Percentiles rank a stretch among this genome's conserved stretches.
Evolutionary conservation across 495 filamentous ascomycete species (phyloP).

Genomic region (Pyrenula aspistea): DNA sequence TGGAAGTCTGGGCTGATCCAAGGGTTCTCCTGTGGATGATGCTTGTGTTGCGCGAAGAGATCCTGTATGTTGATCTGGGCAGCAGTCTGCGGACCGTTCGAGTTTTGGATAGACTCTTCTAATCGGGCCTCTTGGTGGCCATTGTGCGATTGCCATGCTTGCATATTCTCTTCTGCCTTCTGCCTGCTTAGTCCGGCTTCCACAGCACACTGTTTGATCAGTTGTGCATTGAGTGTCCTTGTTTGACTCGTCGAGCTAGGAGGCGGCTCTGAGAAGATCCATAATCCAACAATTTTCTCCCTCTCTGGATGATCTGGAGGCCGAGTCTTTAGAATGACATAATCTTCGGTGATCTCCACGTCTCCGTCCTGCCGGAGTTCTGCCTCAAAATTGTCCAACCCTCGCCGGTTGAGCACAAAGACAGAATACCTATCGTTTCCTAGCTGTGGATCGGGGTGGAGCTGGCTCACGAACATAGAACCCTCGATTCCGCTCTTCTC

Average conservation of each 20-base stretch:
- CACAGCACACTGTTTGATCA: conserved; percentile 42
- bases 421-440: conserved; percentile 43
- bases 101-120: conserved; percentile 7
- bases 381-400: conserved; percentile 45
- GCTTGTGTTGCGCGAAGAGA: conserved; percentile 41
- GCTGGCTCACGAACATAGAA: conserved; percentile 67
- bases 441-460: conserved; percentile 24
- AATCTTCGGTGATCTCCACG: conserved; percentile 48
- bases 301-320: conserved; percentile 4
- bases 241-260: conserved; percentile 41
- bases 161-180: conserved; percentile 26
- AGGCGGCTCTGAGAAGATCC: conserved; percentile 50
- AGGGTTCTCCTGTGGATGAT: conserved; percentile 12
- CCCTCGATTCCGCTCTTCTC: conserved; percentile 70
- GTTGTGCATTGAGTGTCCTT: conserved; percentile 33
- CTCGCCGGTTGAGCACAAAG: conserved; percentile 49
- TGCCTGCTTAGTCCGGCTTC: conserved; percentile 34
- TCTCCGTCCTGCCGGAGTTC: conserved; percentile 34
- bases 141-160: conserved; percentile 26
- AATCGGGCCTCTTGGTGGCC: conserved; percentile 23
- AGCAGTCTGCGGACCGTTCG: conserved; percentile 32
- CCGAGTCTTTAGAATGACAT: conserved; percentile 44
- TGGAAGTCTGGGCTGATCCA: neutral
- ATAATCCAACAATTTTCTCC: conserved; percentile 41
- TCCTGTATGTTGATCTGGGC: conserved; percentile 41